These are phyloP conservation scores for Biscogniauxia marginata DNA, from an alignment of 2,329 filamentous ascomycete genomes.

Conservation along the genomic window DNA sequence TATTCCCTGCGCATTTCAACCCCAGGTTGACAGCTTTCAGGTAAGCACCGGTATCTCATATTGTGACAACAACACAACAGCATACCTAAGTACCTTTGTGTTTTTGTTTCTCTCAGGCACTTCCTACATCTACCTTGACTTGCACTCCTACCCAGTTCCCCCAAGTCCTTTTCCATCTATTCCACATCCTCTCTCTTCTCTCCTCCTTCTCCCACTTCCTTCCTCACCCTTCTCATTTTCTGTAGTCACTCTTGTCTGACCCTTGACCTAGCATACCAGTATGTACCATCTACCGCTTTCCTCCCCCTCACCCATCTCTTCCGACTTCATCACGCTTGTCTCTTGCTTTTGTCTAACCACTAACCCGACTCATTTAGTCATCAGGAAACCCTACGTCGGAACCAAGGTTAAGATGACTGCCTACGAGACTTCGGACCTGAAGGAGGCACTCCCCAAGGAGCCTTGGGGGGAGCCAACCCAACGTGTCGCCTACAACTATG, in stretches of 20 bases:
- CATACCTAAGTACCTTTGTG: too few relatives aligned
- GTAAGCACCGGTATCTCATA: too few relatives aligned
- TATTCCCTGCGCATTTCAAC: too few relatives aligned
- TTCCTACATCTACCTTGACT: too few relatives aligned
- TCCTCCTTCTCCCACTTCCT: neutral
- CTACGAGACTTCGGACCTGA: conserved; percentile 27
- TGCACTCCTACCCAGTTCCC: neutral
- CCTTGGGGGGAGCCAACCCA: conserved; percentile 45
- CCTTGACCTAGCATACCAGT: neutral
- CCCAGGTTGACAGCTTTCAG: too few relatives aligned
- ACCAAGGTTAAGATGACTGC: conserved; percentile 24
- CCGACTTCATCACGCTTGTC: too few relatives aligned
- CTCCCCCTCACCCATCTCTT: too few relatives aligned
- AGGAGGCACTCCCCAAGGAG: conserved; percentile 32
- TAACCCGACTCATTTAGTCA: neutral
- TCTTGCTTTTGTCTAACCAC: too few relatives aligned
- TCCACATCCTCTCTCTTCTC: neutral
- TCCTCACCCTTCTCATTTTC: neutral
- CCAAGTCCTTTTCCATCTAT: neutral
- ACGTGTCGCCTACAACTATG: conserved; percentile 46
- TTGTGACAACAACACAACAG: too few relatives aligned
- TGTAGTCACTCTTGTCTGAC: neutral
- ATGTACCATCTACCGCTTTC: neutral
- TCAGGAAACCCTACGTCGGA: neutral
- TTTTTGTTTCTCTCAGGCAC: too few relatives aligned